Percentiles rank a stretch among this genome's conserved stretches.
Conservation (phyloP, 2,329 filamentous ascomycete genomes). For the Colletotrichum shisoi region DNA sequence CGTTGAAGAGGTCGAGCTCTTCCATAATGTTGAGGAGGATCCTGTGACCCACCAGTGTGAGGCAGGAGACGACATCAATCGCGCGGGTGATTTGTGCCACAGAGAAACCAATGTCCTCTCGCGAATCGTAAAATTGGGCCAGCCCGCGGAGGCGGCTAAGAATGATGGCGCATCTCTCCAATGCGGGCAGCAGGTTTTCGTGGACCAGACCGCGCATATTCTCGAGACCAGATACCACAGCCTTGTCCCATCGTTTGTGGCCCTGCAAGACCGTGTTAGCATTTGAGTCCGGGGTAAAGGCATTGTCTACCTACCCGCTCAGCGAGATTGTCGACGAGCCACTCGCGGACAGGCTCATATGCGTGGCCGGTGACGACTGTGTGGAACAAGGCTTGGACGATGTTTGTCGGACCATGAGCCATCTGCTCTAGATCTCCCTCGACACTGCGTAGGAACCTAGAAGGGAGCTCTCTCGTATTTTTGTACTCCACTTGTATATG, state of each 20-base stretch:
- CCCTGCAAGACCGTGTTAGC: conserved; percentile 61
- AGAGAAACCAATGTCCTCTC: conserved; percentile 72
- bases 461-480: conserved; percentile 79
- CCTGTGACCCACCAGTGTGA: conserved; percentile 78
- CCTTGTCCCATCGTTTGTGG: conserved; percentile 94
- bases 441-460: conserved; percentile 78
- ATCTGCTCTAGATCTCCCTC: conserved; percentile 74
- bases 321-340: conserved; percentile 83
- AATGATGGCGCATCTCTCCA: conserved; percentile 83
- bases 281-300: conserved; percentile 28
- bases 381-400: conserved; percentile 82
- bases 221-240: conserved; percentile 78
- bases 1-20: conserved; percentile 78
- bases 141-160: conserved; percentile 84
- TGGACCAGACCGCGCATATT: conserved; percentile 80
- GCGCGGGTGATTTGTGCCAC: conserved; percentile 69
- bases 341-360: conserved; percentile 78
- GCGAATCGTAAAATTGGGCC: conserved; percentile 76
- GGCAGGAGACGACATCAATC: conserved; percentile 74
- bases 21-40: conserved; percentile 74
- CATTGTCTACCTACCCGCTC: conserved; percentile 69
- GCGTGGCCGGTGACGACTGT: conserved; percentile 85
- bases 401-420: conserved; percentile 64
- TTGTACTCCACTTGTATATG: conserved; percentile 86
- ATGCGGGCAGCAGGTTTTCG: conserved; percentile 85